Base-by-base conservation (phyloP, 2,329 filamentous ascomycete genomes). In the Xylaria sp. region DNA sequence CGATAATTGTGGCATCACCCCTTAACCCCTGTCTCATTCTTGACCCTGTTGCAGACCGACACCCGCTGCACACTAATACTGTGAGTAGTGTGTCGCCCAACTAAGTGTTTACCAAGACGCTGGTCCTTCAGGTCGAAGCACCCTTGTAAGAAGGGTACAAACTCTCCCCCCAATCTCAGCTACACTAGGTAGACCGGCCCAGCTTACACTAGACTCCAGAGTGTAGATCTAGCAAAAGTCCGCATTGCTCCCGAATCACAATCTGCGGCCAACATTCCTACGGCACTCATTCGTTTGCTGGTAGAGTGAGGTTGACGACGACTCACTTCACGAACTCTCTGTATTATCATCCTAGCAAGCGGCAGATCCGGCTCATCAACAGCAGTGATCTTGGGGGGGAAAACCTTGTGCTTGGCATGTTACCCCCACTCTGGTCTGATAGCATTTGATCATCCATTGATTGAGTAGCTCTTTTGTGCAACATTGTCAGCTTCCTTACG, bases 321-420 rank as follows among this genome's bases (percentile, higher is more conserved):
- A 45, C 56, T 39, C 31, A 44, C 27, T 36, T 27, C 38, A n/a
- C 44, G 47, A 11, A 44, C 33, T 60, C 56, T 60, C 36, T 22
- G 17, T 38, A 47, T 42, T 38, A 29, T 50, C 44, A 61, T 61
- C 67, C 56, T 51, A 39, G 56, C 25, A 45, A 33, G 38, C 56
- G 63, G 67, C 33, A 66, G 60, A 64, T 65, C 61, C 61, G 57
- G 67, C 42, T 59, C 63, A 66, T 36, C 59, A 68, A 45, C 39
- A 63, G 56, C 54, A 47, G 62, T 64, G 66, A 68, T 70, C 59
- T 66, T 59, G 58, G 58, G 60, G 55, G 51, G 36, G 49, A 54
- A 57, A 61, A 57, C 20, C 39, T 56, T 63, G 33, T 25, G 50
- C 66, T 70, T 71, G 73, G 71, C 70, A 73, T 51, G 49, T 69